These are phyloP conservation scores for Ophiocordyceps unilateralis DNA, from an alignment of 2,329 filamentous ascomycete genomes.

Conservation along the genomic window DNA sequence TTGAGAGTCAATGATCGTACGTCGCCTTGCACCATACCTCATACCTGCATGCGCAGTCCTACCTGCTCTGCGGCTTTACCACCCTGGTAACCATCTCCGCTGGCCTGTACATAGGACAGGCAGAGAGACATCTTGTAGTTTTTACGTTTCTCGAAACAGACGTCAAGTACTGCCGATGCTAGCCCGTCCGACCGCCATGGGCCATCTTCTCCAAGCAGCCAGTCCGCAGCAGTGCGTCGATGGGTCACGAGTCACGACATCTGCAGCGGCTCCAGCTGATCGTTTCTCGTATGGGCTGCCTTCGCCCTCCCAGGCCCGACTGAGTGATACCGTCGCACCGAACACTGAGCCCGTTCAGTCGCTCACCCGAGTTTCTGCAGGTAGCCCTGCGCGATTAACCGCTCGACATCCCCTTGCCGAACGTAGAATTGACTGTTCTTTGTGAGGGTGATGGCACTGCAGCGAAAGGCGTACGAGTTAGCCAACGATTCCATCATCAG, in stretches of 20 bases:
- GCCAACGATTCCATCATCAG: background rate
- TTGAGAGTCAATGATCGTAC: no score
- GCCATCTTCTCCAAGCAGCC: background rate
- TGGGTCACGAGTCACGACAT: background rate
- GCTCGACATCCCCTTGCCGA: slow-evolving; percentile 85
- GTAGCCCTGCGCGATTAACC: slow-evolving; percentile 86
- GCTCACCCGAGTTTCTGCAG: slow-evolving; percentile 57
- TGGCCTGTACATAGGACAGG: no score
- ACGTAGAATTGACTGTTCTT: slow-evolving; percentile 99
- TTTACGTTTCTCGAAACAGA: no score
- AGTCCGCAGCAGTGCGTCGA: background rate
- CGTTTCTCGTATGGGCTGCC: background rate
- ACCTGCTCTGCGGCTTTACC: background rate
- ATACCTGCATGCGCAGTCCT: background rate
- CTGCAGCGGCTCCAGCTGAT: background rate
- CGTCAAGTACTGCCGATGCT: background rate
- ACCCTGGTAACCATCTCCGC: background rate
- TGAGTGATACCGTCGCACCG: background rate
- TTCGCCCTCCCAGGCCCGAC: background rate
- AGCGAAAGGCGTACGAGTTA: slow-evolving; percentile 5
- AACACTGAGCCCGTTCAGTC: background rate
- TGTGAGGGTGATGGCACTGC: slow-evolving; percentile 80
- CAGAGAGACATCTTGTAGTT: no score
- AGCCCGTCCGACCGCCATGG: background rate
- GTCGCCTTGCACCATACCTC: no score